Evolutionary conservation across 1,139 yeast genomes (phyloP), one percentile per base, ranked within the genome.

Genomic region (Starmera stellimalicola): DNA sequence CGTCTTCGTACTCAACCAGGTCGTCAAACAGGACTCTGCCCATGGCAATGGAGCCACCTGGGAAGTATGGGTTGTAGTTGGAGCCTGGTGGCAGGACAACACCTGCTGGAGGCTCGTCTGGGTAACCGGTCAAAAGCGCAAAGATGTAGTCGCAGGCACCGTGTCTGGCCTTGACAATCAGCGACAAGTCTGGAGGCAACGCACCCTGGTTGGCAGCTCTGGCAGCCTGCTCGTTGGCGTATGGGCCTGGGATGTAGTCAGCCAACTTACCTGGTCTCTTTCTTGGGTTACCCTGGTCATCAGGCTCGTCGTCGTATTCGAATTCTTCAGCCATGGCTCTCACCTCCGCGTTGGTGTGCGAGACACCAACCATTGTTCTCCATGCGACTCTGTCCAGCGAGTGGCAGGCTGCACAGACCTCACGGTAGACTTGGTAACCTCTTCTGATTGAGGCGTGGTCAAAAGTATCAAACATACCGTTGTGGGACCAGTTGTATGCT

Each of bases 131-230:
- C 65, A 91, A 79, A 58, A 93, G 69, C 27, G 96, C 65, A 63
- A 91, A 91, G 62, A 91, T 82, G 68, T 93, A 91, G 63, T 93
- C 97, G 59, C 84, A 74, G 51, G 87, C 97, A 59, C 97, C 97
- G 68, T 91, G 98, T 76, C 99, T 84, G 50, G 98, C 97, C 77
- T 91, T 91, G 63, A 91, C 94, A 58, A 91, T 85, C 63, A 91
- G 74, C 27, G 96, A 87, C 60, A 91, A 77, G 68, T 91, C 99
- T 44, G 99, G 99, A 44, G 99, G 99, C 49, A 82, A 72, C 43
- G 98, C 96, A 65, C 99, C 98, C 68, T 85, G 96, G 73, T 91
- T 91, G 46, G 95, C 96, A 48, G 98, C 96, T 72, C 98, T 85
- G 35, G 98, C 98, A 47, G 97, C 97, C 69, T 93, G 94, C 63